Evolutionary conservation across 139 green algal genomes (phyloP), one percentile per base, ranked within the genome.

Genomic region (Closterium sp.): DNA sequence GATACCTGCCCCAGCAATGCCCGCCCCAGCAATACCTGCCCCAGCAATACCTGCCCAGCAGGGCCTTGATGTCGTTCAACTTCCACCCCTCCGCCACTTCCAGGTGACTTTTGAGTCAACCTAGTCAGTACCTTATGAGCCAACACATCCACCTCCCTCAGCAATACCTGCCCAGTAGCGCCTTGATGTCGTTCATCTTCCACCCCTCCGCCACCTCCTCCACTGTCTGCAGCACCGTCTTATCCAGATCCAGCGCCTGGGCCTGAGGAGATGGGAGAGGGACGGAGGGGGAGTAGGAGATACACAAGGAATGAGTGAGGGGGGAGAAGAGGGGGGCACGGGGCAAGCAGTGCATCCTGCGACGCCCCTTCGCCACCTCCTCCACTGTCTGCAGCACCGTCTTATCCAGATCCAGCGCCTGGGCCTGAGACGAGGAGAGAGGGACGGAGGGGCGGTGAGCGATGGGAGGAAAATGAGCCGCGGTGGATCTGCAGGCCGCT

Each of bases 121-220:
- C 23, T 81, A 81, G 87, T 33, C 69, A 88, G 88, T 88, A 91
- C 66, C 34, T 84, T 81, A 91, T 91, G 19, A 85, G 25, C 25
- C 76, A 30, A 25, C 25, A 25, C 76, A 30, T 25, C n/a, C 43
- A 66, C 43, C 43, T 66, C 43, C 43, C 43, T 16, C 9, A 16
- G 9, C 21, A 66, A 21, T 16, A 66, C 55, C 55, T 76, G 4
- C 89, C 90, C 32, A 93, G 84, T 38, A 93, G 43, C 33, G 81
- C 95, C 95, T 99, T 99, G 86, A 99, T 96, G 86, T 99, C 97
- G 92, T 98, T 96, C 85, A 98, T 86, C 93, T 96, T 93, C 64
- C 96, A 97, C 69, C 98, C 97, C 6, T 96, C 95, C 7, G 97
- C 95, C n/a, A 97, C 96, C 76, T 95, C 87, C 84, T 96, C 94